Conservation (phyloP, 768 basidiomycete genomes). For the Kwoniella sp. region DNA sequence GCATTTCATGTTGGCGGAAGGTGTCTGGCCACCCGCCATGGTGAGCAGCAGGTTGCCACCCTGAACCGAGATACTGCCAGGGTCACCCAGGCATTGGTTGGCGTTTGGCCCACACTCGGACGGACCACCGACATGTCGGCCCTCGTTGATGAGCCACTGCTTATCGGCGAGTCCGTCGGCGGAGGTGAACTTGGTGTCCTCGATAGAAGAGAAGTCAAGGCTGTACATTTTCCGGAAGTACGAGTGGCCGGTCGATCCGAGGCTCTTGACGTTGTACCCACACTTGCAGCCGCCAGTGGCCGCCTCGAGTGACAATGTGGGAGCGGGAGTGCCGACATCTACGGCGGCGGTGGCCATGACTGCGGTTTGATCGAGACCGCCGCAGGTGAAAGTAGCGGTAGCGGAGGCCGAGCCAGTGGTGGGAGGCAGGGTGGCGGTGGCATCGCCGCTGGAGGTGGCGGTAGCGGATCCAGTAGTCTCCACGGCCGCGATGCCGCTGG, state of each 20-base stretch:
- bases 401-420: no score
- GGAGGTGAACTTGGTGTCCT: neutral
- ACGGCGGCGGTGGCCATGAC: no score
- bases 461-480: no score
- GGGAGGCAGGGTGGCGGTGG: no score
- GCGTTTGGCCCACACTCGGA: neutral
- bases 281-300: constrained; percentile 5
- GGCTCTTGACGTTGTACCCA: neutral
- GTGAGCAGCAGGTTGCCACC: constrained; percentile 2
- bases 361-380: no score
- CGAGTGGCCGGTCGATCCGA: no score
- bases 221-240: neutral
- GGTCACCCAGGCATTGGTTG: constrained; percentile 8
- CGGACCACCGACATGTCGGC: neutral
- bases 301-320: no score
- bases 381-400: no score
- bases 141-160: neutral
- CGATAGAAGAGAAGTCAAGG: neutral
- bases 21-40: constrained; percentile 6
- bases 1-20: constrained; percentile 5
- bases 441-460: no score
- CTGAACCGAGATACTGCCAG: neutral
- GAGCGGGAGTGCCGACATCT: no score
- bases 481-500: no score
- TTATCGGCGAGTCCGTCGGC: neutral